Base-by-base conservation (phyloP, 345 rosid species). In the Pistacia atlantica region DNA sequence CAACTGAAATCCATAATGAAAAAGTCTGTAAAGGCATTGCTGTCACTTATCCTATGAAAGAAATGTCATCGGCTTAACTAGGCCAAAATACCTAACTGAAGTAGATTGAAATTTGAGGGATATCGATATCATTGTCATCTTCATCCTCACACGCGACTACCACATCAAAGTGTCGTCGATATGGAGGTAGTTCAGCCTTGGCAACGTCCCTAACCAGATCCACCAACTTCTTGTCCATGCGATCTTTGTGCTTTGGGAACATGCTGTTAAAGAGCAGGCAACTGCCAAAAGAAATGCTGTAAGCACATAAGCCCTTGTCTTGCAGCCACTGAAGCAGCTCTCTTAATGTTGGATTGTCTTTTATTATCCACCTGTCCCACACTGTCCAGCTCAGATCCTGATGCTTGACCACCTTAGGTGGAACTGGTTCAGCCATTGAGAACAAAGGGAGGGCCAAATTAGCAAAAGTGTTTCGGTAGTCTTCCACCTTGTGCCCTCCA, bases 91-190 rank as follows among this genome's bases (percentile, higher is more conserved):
- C 54, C 56, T 65, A 75, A 18, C 52, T 54, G 84, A 86, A 94
- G 72, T 92, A 94, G 68, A 94, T 81, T 60, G 98, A 92, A 59
- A 94, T 76, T 33, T 84, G 94, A 38, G 98, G 98, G 76, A 94
- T 90, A 77, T 94, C 98, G 9, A 94, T 86, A 73, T 94, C 98
- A 63, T 92, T 89, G 82, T 88, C 94, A 22, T 90, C 97, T 8
- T 92, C 98, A 66, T 94, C 97, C 84, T 91, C 98, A 28, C 98
- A 94, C 0, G 97, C 97, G 11, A 94, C 97, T 0, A 91, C 90
- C 45, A 94, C 85, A 64, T 92, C 98, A 3, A 92, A 85, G 83
- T 94, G 98, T 38, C 55, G 75, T 1, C 96, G 90, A 54, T 86
- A 82, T 4, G 93, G 78, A 25, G 98, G 97, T 74, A 94, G 61